These are phyloP conservation scores for Hypoxylon cercidicola DNA, from an alignment of 495 filamentous ascomycete genomes.

Conservation along the genomic window DNA sequence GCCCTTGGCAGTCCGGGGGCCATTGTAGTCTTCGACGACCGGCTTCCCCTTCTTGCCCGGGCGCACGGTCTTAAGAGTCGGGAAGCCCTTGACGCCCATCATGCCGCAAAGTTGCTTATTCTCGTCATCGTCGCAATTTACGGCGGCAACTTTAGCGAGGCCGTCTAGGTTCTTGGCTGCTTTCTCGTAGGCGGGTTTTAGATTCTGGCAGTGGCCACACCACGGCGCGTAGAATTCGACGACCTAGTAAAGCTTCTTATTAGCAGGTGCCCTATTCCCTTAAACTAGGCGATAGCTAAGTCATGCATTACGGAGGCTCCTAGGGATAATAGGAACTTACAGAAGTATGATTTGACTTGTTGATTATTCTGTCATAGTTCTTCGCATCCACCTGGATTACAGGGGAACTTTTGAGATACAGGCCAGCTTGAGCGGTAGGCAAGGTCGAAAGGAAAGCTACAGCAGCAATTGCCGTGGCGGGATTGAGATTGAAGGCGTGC, in stretches of 20 bases:
- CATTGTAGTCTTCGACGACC: conserved; percentile 91
- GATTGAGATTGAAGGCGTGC: conserved; percentile 53
- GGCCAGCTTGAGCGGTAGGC: conserved; percentile 69
- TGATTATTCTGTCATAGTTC: conserved; percentile 84
- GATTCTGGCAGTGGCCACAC: conserved; percentile 96
- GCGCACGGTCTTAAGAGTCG: conserved; percentile 92
- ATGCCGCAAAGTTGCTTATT: conserved; percentile 90
- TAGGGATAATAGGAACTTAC: conserved; percentile 62
- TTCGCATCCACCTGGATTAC: conserved; percentile 88
- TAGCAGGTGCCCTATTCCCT: background rate
- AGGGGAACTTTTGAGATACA: conserved; percentile 89
- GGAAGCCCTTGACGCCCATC: conserved; percentile 95
- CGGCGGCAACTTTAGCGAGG: conserved; percentile 90
- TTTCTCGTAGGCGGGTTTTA: conserved; percentile 96
- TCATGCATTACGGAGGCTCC: background rate
- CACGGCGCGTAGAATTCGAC: conserved; percentile 92
- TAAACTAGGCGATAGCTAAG: background rate
- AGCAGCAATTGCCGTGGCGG: conserved; percentile 56
- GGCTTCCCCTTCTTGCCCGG: conserved; percentile 84
- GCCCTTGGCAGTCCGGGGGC: conserved; percentile 78
- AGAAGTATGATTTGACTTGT: conserved; percentile 89
- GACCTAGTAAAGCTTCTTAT: conserved; percentile 50
- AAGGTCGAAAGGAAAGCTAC: conserved; percentile 63
- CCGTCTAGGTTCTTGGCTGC: conserved; percentile 88
- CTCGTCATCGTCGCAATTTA: conserved; percentile 94